phyloP scores from a whole-genome alignment of 2,329 filamentous ascomycete genomes.

The Ascocoryne sarcoides region DNA sequence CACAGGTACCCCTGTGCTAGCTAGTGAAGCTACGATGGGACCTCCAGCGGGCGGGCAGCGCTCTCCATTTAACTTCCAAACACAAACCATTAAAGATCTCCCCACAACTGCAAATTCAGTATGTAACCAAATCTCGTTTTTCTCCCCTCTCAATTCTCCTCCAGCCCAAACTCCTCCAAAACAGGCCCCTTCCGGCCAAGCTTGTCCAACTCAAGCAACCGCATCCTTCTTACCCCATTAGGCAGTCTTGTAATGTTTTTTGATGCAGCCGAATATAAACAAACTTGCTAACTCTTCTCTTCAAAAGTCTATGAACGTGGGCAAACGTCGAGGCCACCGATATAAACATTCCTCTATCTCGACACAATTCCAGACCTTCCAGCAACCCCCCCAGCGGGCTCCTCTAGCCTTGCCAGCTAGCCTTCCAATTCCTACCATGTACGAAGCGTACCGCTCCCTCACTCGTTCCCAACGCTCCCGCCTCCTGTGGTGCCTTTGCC shows the following conservation, averaged over 20 bases:
- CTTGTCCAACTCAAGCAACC: too few species aligned
- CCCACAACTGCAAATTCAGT: slow-evolving; percentile 64
- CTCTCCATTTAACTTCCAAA: slow-evolving; percentile 92
- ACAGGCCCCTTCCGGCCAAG: too few species aligned
- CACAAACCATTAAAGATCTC: slow-evolving; percentile 64
- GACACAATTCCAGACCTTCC: slow-evolving; percentile 83
- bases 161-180: too few species aligned
- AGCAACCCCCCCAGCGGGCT: slow-evolving; percentile 77
- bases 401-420: slow-evolving; percentile 86
- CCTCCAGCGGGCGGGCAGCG: slow-evolving; percentile 28
- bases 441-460: slow-evolving; percentile 85
- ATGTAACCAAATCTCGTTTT: slow-evolving; percentile 26
- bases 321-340: slow-evolving; percentile 87
- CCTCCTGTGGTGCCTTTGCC: slow-evolving; percentile 82
- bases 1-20: slow-evolving; percentile 11
- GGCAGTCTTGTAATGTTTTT: too few species aligned
- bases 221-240: too few species aligned
- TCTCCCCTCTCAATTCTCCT: not conserved
- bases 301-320: slow-evolving; percentile 51
- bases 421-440: slow-evolving; percentile 80
- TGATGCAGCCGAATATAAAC: too few species aligned
- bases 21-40: slow-evolving; percentile 27
- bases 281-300: not conserved
- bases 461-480: slow-evolving; percentile 76
- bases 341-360: slow-evolving; percentile 97